phyloP scores from a whole-genome alignment of 106 monocot genomes.

The Phalaenopsis equestris region DNA sequence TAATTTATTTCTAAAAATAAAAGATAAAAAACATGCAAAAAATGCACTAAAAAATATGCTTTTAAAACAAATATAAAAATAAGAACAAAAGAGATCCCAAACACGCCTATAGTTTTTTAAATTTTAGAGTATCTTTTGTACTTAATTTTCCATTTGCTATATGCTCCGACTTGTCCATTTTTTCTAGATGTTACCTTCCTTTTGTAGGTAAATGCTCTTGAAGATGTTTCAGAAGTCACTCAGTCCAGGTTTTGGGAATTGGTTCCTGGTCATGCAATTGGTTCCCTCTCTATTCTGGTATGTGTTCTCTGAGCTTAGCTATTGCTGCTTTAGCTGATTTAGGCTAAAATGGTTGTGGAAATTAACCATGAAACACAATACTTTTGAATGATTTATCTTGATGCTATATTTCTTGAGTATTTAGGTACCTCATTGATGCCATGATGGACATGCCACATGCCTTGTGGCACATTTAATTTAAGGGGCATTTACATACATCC shows the following conservation, averaged over 20 bases:
- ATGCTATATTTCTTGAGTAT: background rate
- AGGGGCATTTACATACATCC: background rate
- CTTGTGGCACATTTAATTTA: background rate
- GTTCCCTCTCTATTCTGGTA: slow-evolving; percentile 84
- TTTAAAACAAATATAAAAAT: too few relatives aligned
- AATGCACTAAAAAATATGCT: too few relatives aligned
- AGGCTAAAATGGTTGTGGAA: background rate
- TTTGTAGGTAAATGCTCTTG: slow-evolving; percentile 53
- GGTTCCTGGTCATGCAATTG: slow-evolving; percentile 78
- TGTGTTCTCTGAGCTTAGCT: background rate
- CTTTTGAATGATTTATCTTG: too few relatives aligned
- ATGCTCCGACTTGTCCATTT: background rate
- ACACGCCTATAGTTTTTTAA: background rate
- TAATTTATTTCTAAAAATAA: too few relatives aligned
- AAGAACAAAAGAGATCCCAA: too few relatives aligned
- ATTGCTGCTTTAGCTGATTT: background rate
- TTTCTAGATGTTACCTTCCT: slow-evolving; percentile 6
- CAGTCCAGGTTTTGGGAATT: slow-evolving; percentile 92
- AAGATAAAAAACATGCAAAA: too few relatives aligned
- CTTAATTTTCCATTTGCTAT: background rate
- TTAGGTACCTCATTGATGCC: background rate
- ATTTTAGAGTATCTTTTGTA: background rate
- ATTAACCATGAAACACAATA: background rate
- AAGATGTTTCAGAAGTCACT: slow-evolving; percentile 81
- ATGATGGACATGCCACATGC: background rate